Evolutionary conservation across 305 asterid species (phyloP).

Genomic region (Solanum chacoense): DNA sequence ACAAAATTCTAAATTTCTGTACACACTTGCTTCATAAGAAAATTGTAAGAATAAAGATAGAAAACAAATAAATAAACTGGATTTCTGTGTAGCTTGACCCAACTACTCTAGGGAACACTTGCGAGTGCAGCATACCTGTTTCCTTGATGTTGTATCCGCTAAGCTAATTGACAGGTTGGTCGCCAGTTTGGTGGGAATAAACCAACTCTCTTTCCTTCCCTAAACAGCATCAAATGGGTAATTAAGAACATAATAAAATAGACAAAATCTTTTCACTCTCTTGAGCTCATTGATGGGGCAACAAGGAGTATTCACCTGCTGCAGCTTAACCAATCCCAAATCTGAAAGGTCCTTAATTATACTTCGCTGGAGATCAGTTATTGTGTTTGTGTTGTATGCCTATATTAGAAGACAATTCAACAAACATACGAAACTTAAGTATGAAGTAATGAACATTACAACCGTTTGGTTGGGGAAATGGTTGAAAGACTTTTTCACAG

Average conservation of each 20-base stretch:
- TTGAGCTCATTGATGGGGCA: not conserved
- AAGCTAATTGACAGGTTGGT: constrained; percentile 93
- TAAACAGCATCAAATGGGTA: constrained; percentile 19
- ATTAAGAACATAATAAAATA: not conserved
- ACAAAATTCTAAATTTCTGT: not conserved
- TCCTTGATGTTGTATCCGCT: constrained; percentile 81
- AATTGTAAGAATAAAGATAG: not conserved
- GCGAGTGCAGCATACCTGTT: constrained; percentile 41
- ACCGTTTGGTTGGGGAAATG: not conserved
- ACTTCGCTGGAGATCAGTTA: constrained; percentile 54
- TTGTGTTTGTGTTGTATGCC: constrained; percentile 81
- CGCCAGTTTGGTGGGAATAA: constrained; percentile 88
- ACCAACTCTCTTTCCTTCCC: constrained; percentile 97
- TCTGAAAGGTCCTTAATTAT: constrained; percentile 82
- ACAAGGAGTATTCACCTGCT: constrained; percentile 51
- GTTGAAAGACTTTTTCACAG: not conserved
- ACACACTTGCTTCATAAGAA: not conserved
- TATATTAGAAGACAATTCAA: constrained; percentile 24
- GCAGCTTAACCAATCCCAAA: constrained; percentile 87
- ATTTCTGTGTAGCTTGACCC: not conserved
- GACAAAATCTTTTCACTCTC: not conserved
- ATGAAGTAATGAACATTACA: not conserved
- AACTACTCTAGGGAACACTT: not conserved
- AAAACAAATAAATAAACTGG: not conserved
- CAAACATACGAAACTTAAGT: not conserved